These are phyloP conservation scores for Diaporthe eres DNA, from an alignment of 2,329 filamentous ascomycete genomes.

Conservation along the genomic window DNA sequence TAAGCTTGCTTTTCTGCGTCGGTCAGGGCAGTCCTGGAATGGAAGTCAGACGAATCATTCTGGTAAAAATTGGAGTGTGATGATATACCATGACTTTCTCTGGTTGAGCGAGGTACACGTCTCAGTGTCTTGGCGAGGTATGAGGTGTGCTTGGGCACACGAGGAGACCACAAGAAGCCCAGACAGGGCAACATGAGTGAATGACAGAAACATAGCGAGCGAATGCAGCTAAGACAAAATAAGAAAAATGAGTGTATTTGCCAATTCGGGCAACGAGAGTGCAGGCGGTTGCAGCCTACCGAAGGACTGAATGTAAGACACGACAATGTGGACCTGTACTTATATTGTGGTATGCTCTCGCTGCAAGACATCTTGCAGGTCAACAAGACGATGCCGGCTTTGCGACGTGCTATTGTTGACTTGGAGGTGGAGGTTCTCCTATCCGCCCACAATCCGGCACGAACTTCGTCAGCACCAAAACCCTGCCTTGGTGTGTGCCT, in stretches of 20 bases:
- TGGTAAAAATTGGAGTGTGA: no score
- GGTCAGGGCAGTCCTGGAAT: constrained; percentile 6
- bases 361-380: not conserved
- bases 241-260: not conserved
- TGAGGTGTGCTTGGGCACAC: not conserved
- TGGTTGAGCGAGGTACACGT: constrained; percentile 4
- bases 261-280: not conserved
- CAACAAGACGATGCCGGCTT: not conserved
- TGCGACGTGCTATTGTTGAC: not conserved
- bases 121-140: constrained; percentile 2
- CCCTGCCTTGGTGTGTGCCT: not conserved
- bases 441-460: constrained; percentile 9
- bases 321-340: not conserved
- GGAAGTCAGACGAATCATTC: not conserved
- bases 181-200: not conserved
- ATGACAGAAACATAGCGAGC: not conserved
- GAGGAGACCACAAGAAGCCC: constrained; percentile 5
- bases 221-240: not conserved
- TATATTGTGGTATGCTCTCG: not conserved
- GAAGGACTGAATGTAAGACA: not conserved
- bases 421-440: not conserved
- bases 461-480: not conserved
- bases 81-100: not conserved
- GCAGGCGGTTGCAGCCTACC: not conserved
- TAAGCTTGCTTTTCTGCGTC: constrained; percentile 48